These are phyloP conservation scores for Hypoxylon rubiginosum DNA, from an alignment of 2,329 filamentous ascomycete species.

Conservation along the genomic window DNA sequence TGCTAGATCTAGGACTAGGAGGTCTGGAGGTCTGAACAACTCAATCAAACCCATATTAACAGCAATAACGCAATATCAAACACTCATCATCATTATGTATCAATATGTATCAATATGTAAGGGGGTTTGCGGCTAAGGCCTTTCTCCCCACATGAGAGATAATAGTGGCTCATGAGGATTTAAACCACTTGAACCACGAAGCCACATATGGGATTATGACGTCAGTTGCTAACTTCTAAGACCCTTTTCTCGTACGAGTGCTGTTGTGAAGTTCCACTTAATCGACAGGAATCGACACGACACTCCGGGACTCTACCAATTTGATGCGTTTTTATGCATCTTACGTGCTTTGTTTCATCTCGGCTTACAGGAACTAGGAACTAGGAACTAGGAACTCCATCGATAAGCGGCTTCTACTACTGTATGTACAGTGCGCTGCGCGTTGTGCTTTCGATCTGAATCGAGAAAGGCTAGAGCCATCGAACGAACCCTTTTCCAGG, in stretches of 20 bases:
- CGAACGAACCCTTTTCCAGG: slow-evolving; percentile 8
- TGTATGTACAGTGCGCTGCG: slow-evolving; percentile 10
- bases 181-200: not conserved
- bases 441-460: slow-evolving; percentile 5
- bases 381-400: too few relatives aligned
- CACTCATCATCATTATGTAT: slow-evolving; percentile 14
- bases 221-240: slow-evolving; percentile 21
- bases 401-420: slow-evolving; percentile 3
- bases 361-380: slow-evolving; percentile 41
- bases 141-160: slow-evolving; percentile 1
- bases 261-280: slow-evolving; percentile 21
- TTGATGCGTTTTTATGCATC: slow-evolving; percentile 43
- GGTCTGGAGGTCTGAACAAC: slow-evolving; percentile 3
- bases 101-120: slow-evolving; percentile 6
- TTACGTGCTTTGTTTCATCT: slow-evolving; percentile 42
- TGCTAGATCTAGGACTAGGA: slow-evolving; percentile 16
- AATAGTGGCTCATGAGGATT: slow-evolving; percentile 17
- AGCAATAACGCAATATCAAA: slow-evolving; percentile 28
- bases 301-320: slow-evolving; percentile 25
- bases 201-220: slow-evolving; percentile 31
- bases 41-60: slow-evolving; percentile 32
- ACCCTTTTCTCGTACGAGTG: slow-evolving; percentile 13
- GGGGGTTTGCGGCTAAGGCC: slow-evolving; percentile 33
- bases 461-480: slow-evolving; percentile 12
- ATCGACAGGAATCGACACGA: slow-evolving; percentile 8